Base-by-base conservation (phyloP, 129 eudicot genomes). In the Apium graveolens region DNA sequence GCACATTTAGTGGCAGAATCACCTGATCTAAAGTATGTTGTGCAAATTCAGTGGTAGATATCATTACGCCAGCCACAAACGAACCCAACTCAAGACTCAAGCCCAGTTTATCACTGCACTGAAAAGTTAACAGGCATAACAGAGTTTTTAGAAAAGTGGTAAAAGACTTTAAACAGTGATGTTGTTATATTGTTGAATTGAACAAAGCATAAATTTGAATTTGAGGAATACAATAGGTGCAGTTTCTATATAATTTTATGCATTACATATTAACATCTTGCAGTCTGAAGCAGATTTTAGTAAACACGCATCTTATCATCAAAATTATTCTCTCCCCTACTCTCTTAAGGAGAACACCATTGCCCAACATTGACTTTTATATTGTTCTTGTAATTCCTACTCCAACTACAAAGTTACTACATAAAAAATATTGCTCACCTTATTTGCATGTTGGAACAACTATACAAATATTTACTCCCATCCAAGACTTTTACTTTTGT, bases 21-120 rank as follows among this genome's bases (percentile, higher is more conserved):
- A 96, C 99, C 97, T 96, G 99, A 69, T 96, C 96, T 80, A 96
- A 85, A 57, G 99, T 96, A 86, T 92, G 99, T 70, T 92, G 92
- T 35, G 91, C 95, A 80, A 92, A 87, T 43, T 96, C 99, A 27
- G 99, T 90, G 78, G 97, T 96, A 39, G 99, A 92, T 76, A 96
- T 96, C 99, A 92, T 96, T 20, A 96, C 97, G 71, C 99, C 99
- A 77, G 99, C 99, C 46, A 87, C 95, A 90, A 96, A 96, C 70
- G 99, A 92, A 81, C 99, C 99, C 90, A 96, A 80, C 80, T 96
- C 99, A 55, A 96, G 97, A 86, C 99, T 96, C 39, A 96, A 88
- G 57, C 99, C 99, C 62, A 96, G 93, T 81, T 96, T 96, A 86
- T 96, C 99, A 57, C 99, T 96, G 88, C 97, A 92, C 99, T 96